phyloP scores from a whole-genome alignment of 2,329 filamentous ascomycete species.

The Arthrobotrys iridis region DNA sequence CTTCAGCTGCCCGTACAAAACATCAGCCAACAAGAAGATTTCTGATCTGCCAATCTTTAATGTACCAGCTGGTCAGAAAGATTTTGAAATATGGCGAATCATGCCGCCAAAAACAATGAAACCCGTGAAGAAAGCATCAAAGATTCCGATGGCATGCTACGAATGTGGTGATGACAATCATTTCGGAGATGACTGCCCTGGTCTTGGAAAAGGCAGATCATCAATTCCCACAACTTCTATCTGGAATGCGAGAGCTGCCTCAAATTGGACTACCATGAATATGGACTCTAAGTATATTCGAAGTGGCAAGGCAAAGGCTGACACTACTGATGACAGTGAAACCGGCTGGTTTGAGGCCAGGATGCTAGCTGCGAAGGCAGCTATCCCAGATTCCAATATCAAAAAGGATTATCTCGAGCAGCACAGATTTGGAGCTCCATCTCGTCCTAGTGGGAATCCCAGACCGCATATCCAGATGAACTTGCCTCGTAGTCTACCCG shows the following conservation, averaged over 20 bases:
- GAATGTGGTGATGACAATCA: slow-evolving; percentile 45
- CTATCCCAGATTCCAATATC: slow-evolving; percentile 44
- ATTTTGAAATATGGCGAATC: slow-evolving; percentile 51
- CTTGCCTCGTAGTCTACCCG: slow-evolving; percentile 26
- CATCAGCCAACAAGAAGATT: slow-evolving; percentile 33
- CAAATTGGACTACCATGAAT: slow-evolving; percentile 46
- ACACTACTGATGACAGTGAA: slow-evolving; percentile 18
- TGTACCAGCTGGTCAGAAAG: slow-evolving; percentile 40
- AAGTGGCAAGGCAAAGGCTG: slow-evolving; percentile 14
- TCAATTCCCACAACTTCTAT: slow-evolving; percentile 34
- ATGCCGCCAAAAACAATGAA: slow-evolving; percentile 9
- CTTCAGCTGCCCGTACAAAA: slow-evolving; percentile 49
- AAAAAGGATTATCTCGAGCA: slow-evolving; percentile 16
- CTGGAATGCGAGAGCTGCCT: slow-evolving; percentile 44
- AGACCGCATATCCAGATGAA: slow-evolving; percentile 43
- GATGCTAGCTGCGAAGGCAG: slow-evolving; percentile 21
- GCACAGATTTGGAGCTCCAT: background rate
- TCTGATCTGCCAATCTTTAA: slow-evolving; percentile 51
- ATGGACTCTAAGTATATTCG: slow-evolving; percentile 44
- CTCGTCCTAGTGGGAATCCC: background rate
- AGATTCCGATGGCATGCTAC: slow-evolving; percentile 49
- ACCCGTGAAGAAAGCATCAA: slow-evolving; percentile 13
- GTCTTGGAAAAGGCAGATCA: slow-evolving; percentile 18
- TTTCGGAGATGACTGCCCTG: slow-evolving; percentile 49
- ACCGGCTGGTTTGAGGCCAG: slow-evolving; percentile 41